Evolutionary conservation across 2,329 filamentous ascomycete genomes (phyloP).

Genomic region (Xylariaceae sp.): DNA sequence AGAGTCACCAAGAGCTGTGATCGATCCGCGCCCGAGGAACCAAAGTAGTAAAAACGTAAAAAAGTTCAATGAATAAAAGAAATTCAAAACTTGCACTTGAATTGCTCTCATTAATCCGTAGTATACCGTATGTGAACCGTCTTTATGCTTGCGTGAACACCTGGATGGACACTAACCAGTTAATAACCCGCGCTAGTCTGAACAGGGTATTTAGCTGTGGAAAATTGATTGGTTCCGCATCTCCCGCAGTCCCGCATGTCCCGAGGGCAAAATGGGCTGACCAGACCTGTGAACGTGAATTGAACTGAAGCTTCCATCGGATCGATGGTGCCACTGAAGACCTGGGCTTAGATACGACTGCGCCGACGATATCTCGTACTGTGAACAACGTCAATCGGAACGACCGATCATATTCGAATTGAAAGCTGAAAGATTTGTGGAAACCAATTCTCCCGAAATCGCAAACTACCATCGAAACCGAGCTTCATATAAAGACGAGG

Average conservation of each 20-base stretch:
- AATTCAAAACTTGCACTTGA: background rate
- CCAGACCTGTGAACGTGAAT: background rate
- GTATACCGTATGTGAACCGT: too few species aligned
- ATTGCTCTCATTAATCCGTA: background rate
- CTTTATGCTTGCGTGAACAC: too few species aligned
- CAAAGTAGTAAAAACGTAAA: background rate
- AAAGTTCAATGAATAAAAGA: conserved; percentile 4
- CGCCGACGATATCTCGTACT: too few species aligned
- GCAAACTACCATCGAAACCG: background rate
- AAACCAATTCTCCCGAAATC: too few species aligned
- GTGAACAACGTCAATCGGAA: too few species aligned
- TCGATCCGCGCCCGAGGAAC: conserved; percentile 12
- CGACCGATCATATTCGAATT: too few species aligned
- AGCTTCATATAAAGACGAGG: background rate
- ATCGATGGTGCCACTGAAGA: too few species aligned
- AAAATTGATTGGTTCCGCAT: background rate
- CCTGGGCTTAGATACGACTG: too few species aligned
- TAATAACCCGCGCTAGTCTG: background rate
- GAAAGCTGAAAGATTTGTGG: too few species aligned
- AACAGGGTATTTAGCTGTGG: background rate
- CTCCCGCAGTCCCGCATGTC: background rate
- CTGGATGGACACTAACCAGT: too few species aligned
- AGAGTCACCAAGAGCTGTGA: conserved; percentile 58
- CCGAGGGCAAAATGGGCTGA: background rate
- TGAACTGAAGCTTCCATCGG: background rate